phyloP scores from a whole-genome alignment of 192 early-diverging fungal genomes.

The Coemansia nantahalensis region DNA sequence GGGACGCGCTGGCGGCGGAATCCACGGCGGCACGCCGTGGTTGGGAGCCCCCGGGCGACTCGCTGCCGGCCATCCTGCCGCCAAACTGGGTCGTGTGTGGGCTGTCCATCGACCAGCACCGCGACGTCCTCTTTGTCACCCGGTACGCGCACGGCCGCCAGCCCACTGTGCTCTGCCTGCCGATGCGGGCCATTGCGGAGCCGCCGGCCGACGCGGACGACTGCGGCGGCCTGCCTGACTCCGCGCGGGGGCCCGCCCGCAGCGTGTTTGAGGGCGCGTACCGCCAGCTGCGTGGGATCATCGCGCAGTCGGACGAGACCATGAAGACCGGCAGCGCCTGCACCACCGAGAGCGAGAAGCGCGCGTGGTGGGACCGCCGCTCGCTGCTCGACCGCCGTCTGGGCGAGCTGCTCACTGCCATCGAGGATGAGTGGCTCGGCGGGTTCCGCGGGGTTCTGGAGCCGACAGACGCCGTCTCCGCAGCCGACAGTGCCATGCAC shows the following conservation, averaged over 20 bases:
- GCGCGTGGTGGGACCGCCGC: conserved; percentile 80
- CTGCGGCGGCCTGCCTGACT: background rate
- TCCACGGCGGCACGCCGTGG: background rate
- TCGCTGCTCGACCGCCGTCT: conserved; percentile 69
- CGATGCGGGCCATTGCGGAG: conserved; percentile 58
- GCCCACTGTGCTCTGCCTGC: conserved; percentile 70
- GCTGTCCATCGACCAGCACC: conserved; percentile 66
- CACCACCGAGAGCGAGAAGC: conserved; percentile 61
- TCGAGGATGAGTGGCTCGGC: conserved; percentile 85
- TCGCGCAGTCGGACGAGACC: conserved; percentile 67
- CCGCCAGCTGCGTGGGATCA: conserved; percentile 58
- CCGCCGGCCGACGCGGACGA: conserved; percentile 8
- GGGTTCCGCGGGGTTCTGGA: conserved; percentile 60
- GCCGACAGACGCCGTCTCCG: conserved; percentile 8
- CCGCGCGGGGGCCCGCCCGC: background rate
- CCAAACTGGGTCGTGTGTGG: conserved; percentile 72
- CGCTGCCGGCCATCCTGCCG: conserved; percentile 60
- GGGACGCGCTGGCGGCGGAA: conserved; percentile 3
- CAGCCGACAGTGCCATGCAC: background rate
- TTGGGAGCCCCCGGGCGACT: background rate
- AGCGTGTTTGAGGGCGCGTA: conserved; percentile 55
- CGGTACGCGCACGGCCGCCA: conserved; percentile 50
- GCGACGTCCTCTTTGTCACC: conserved; percentile 69
- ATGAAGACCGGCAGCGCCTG: conserved; percentile 55
- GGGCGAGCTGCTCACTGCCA: conserved; percentile 56